These are phyloP conservation scores for Xerocomus amazonicus DNA, from an alignment of 1,284 basidiomycete genomes.

Conservation along the genomic window DNA sequence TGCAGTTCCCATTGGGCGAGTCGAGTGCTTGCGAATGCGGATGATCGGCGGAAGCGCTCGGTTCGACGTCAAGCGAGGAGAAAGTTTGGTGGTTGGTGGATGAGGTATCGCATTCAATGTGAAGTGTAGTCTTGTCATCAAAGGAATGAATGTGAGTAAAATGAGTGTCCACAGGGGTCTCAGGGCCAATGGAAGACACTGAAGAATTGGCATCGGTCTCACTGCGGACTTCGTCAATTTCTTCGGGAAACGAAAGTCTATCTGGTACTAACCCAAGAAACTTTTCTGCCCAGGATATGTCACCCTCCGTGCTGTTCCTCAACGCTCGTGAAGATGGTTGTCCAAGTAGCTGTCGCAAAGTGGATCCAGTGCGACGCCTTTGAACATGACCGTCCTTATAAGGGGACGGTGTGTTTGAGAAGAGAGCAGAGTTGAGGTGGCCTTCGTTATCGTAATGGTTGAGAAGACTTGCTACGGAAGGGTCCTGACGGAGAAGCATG, in stretches of 20 bases:
- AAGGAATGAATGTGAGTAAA: constrained; percentile 34
- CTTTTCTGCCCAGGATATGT: constrained; percentile 77
- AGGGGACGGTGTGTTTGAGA: constrained; percentile 56
- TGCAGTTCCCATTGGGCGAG: constrained; percentile 33
- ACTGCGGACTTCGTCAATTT: constrained; percentile 28
- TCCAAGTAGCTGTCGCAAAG: constrained; percentile 65
- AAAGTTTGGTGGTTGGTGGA: constrained; percentile 48
- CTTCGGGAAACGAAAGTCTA: background rate
- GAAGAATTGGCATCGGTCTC: constrained; percentile 47
- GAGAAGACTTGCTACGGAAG: constrained; percentile 69
- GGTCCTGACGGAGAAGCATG: constrained; percentile 62
- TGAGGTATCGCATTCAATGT: constrained; percentile 45
- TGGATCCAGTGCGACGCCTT: constrained; percentile 60
- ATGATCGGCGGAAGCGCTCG: constrained; percentile 47
- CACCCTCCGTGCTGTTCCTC: constrained; percentile 47
- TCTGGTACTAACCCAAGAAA: constrained; percentile 54
- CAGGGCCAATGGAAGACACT: constrained; percentile 43
- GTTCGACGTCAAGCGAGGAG: constrained; percentile 70
- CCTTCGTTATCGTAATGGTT: constrained; percentile 71
- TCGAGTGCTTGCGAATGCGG: constrained; percentile 29
- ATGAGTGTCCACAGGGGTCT: constrained; percentile 41
- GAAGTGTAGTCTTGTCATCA: constrained; percentile 37
- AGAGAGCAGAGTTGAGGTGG: constrained; percentile 53
- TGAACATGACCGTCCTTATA: constrained; percentile 46
- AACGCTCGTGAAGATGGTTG: constrained; percentile 39